These are phyloP conservation scores for Citrullus mucosospermus DNA, from an alignment of 306 rosid species.

Conservation along the genomic window DNA sequence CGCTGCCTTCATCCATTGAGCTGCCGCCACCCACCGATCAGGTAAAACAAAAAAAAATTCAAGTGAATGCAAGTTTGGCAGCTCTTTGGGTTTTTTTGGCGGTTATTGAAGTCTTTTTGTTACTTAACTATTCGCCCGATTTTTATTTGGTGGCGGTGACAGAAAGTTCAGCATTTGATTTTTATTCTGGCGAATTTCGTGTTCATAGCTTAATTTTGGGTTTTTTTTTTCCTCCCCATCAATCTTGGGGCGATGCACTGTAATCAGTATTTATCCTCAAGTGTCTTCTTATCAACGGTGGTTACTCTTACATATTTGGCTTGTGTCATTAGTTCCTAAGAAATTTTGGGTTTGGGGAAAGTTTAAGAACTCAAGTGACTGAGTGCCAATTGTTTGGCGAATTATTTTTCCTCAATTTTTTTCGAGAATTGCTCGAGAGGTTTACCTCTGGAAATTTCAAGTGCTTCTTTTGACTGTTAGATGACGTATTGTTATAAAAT, in stretches of 20 bases:
- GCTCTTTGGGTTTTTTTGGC: neutral
- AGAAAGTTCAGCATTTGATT: neutral
- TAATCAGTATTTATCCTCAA: neutral
- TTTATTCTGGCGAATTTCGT: neutral
- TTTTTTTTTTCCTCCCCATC: neutral
- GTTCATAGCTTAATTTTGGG: neutral
- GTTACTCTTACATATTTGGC: neutral
- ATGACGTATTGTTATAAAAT: neutral
- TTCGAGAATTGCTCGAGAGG: neutral
- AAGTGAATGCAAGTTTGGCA: neutral
- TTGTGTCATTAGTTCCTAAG: neutral
- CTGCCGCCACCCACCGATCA: too few species aligned
- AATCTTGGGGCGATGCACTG: neutral
- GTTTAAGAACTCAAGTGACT: neutral
- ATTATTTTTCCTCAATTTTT: neutral
- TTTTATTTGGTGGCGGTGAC: neutral
- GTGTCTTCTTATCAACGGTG: neutral
- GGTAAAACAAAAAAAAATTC: neutral
- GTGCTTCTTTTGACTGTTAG: neutral
- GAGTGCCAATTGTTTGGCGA: neutral
- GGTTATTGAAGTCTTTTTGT: neutral
- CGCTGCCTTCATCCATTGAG: too few species aligned
- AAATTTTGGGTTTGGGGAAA: neutral
- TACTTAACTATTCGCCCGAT: neutral
- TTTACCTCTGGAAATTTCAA: neutral